Base-by-base conservation (phyloP, 2,329 filamentous ascomycete genomes). In the Talaromyces sp. region DNA sequence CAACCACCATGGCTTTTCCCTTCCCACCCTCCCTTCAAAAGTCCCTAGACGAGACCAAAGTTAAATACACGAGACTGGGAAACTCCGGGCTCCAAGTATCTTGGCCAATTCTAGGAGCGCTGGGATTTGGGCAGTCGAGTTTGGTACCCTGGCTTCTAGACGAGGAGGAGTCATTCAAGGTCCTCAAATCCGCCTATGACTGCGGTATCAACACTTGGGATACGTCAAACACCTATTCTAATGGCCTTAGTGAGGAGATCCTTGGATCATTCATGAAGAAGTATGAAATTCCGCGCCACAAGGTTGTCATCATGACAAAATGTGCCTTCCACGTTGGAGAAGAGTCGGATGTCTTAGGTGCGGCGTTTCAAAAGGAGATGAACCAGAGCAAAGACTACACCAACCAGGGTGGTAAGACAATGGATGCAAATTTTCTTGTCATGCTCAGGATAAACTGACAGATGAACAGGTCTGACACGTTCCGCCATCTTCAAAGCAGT, bases 231-330 rank as follows among this genome's bases (percentile, higher is more conserved):
- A 63, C 69, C 6, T 72, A 72, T 58, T 68, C 67, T 9, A 85
- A 89, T 70, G 87, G 87, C 9, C 73, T 71, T 1, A 85, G 81
- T 13, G 88, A 90, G 73, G 71, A 78, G 59, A 84, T 90, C 66
- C 82, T 90, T 61, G 86, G 79, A 55, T 85, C 84, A 70, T 85
- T 85, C 0, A 80, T 87, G 67, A 82, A 84, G 69, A 80, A 85
- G 64, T 84, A 82, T 72, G 73, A 80, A n/a, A 79, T 86, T 19
- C 83, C 82, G 0, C 78, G 85, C 28, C 71, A 84, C 25, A 85
- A 85, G 65, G 70, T 87, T 8, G 77, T 85, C 60, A 80, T 88
- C 54, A 71, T 85, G 61, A 82, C 81, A 13, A 87, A 87, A 70
- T 83, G 79, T 67, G 81, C 66, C 66, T 80, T 74, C 59, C 73